Conservation (phyloP, 805 yeast genomes). For the Candida hungchunana region DNA sequence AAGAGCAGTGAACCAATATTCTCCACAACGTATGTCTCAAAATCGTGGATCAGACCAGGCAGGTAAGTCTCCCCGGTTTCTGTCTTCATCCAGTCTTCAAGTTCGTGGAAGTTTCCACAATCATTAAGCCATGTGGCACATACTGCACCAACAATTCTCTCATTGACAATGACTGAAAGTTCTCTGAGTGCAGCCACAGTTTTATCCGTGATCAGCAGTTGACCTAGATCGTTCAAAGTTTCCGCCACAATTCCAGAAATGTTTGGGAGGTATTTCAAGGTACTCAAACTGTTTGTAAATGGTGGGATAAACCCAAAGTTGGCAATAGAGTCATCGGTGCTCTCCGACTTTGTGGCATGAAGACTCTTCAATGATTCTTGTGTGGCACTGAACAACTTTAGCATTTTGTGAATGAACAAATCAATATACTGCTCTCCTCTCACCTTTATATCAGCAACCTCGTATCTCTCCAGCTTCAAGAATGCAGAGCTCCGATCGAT, state of each 20-base stretch:
- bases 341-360: constrained; percentile 8
- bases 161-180: constrained; percentile 34
- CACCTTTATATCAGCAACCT: constrained; percentile 36
- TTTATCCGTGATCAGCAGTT: constrained; percentile 37
- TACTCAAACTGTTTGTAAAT: constrained; percentile 56
- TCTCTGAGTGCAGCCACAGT: constrained; percentile 35
- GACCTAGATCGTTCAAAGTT: constrained; percentile 40
- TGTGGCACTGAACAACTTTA: constrained; percentile 32
- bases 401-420: constrained; percentile 28
- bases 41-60: constrained; percentile 32
- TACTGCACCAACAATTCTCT: constrained; percentile 42
- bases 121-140: constrained; percentile 51
- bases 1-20: constrained; percentile 31
- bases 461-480: constrained; percentile 38
- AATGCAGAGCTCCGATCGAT: constrained; percentile 32
- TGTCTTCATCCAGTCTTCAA: constrained; percentile 37
- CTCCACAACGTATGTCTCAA: constrained; percentile 32
- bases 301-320: constrained; percentile 61
- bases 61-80: constrained; percentile 34
- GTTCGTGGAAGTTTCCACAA: constrained; percentile 33
- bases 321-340: constrained; percentile 26
- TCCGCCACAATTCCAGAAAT: constrained; percentile 41
- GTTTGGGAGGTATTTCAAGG: constrained; percentile 46
- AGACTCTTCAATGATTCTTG: constrained; percentile 20
- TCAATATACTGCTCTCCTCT: constrained; percentile 38